A percentile compares a stretch with the other conserved stretches of the same genome.
These are phyloP conservation scores for Talaromyces sp. DNA, from an alignment of 2,329 filamentous ascomycete species.

Conservation along the genomic window DNA sequence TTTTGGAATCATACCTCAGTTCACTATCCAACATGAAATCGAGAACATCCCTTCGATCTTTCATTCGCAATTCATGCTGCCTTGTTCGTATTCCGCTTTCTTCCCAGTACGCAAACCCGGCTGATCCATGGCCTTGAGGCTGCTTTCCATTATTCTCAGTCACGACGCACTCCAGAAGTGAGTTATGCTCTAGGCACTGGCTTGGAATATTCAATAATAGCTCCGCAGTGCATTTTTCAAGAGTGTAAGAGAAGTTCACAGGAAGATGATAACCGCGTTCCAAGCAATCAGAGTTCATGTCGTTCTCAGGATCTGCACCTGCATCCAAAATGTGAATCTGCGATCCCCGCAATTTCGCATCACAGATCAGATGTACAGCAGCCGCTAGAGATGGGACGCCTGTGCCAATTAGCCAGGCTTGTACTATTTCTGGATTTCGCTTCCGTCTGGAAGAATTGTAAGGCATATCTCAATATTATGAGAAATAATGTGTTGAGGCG, in stretches of 20 bases:
- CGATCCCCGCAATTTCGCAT: conserved; percentile 25
- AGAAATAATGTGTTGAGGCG: too few species aligned
- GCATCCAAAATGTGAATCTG: conserved; percentile 33
- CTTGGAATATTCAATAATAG: not conserved
- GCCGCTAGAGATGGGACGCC: conserved; percentile 32
- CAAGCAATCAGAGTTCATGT: not conserved
- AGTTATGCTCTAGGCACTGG: not conserved
- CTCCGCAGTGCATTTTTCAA: not conserved
- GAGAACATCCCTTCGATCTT: not conserved
- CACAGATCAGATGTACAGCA: conserved; percentile 28
- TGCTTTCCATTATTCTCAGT: not conserved
- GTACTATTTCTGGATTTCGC: too few species aligned
- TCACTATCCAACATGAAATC: not conserved
- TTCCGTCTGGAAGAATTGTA: too few species aligned
- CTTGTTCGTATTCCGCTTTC: not conserved
- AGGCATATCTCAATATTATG: too few species aligned
- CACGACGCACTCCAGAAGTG: not conserved
- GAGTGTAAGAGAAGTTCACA: not conserved
- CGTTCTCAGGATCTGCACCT: not conserved
- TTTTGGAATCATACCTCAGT: not conserved
- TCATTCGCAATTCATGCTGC: not conserved
- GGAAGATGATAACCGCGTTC: not conserved
- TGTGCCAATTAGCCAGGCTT: conserved; percentile 34
- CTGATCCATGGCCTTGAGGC: not conserved
- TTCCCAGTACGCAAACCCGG: not conserved